Evolutionary conservation across 108 stramenopile species (phyloP), one percentile per base, ranked within the genome.

Genomic region (Skeletonema potamos): DNA sequence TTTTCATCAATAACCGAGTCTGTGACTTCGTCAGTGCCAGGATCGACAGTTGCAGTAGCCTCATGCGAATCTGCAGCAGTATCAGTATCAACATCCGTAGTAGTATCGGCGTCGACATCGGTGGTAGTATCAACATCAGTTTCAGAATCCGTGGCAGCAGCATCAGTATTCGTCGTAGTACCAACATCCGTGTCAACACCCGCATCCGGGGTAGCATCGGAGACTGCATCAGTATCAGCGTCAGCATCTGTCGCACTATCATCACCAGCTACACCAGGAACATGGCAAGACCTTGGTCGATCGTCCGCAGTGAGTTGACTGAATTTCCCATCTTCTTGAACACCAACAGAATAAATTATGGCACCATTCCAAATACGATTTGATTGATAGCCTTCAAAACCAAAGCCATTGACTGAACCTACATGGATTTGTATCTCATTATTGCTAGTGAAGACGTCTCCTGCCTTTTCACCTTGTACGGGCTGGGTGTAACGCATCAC

Each of bases 331-430:
- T 78, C 77, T 32, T 22, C 51, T 1, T 71, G 39, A 24, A 66
- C 60, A 1, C 77, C 77, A 44, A 71, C 48, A 10, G 68, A 55
- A 78, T 70, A 78, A 15, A 78, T n/a, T 9, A 78, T 51, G 12
- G 77, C 77, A 51, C 77, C 77, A 71, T 78, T 78, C 58, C 24
- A 78, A 61, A 78, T 78, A 11, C 77, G 64, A 67, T 71, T 29
- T 11, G 30, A 12, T 64, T 70, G 66, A 4, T 34, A 46, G 0
- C 71, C 70, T 29, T 27, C 18, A 41, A 78, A 78, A 6, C 64
- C 59, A 61, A 66, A 78, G 13, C 59, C 34, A 44, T 51, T 37
- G 26, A 70, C 77, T 7, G 77, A 58, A n/a, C 77, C 77, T 17
- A 78, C 64, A 29, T 71, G 36, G 28, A 78, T 18, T 36, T 78